Conservation (phyloP, 345 rosid species). For the Raphanus raphanistrum region DNA sequence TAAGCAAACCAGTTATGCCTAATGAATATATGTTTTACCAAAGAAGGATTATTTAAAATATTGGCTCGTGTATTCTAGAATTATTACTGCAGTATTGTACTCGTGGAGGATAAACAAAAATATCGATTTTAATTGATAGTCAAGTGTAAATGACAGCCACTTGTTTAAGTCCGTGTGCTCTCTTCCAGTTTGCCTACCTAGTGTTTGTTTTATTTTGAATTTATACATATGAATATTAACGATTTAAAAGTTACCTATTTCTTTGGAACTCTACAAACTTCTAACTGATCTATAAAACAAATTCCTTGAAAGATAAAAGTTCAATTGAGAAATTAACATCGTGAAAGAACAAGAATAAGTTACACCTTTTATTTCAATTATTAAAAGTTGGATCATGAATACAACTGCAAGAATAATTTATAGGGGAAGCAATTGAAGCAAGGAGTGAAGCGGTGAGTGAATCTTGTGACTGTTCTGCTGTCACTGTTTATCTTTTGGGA, state of each 20-base stretch:
- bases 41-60: neutral
- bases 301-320: neutral
- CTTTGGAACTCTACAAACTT: neutral
- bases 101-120: neutral
- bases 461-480: conserved; percentile 44
- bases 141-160: neutral
- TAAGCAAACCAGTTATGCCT: neutral
- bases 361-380: neutral
- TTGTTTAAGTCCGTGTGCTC: conserved; percentile 1
- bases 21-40: neutral
- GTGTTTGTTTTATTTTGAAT: neutral
- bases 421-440: conserved; percentile 10
- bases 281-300: neutral
- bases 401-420: conserved; percentile 29
- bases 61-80: neutral
- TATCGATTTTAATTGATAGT: neutral
- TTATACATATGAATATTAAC: neutral
- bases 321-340: neutral
- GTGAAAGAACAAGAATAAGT: conserved; percentile 15
- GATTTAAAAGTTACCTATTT: neutral
- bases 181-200: neutral
- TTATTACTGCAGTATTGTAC: neutral
- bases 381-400: conserved; percentile 24
- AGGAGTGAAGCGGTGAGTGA: conserved; percentile 39
- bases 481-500: conserved; percentile 39